Conservation (phyloP, 164 flowering plant genomes). For the Stephania yunnanensis region DNA sequence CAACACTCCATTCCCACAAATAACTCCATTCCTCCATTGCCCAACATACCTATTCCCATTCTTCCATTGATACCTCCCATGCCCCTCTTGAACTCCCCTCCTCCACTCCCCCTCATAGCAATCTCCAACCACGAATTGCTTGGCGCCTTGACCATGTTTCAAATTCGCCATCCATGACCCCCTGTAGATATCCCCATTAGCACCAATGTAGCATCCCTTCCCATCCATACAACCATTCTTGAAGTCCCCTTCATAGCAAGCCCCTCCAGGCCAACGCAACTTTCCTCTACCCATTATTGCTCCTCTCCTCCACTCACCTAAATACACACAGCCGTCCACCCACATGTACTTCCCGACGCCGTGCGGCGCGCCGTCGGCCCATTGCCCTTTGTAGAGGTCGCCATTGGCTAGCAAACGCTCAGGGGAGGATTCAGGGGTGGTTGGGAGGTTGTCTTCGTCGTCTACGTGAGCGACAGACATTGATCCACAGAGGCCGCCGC, state of each 20-base stretch:
- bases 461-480: conserved; percentile 43
- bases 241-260: conserved; percentile 82
- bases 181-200: conserved; percentile 46
- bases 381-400: conserved; percentile 75
- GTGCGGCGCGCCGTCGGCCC: conserved; percentile 68
- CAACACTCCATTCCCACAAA: conserved; percentile 52
- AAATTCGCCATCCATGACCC: conserved; percentile 77
- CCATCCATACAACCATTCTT: conserved; percentile 84
- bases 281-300: conserved; percentile 67
- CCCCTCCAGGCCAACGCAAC: conserved; percentile 92
- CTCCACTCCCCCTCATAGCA: conserved; percentile 78
- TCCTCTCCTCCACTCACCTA: conserved; percentile 79
- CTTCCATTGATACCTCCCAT: conserved; percentile 62
- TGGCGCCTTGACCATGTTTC: conserved; percentile 61
- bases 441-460: conserved; percentile 34
- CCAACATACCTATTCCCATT: conserved; percentile 52
- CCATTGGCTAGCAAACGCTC: conserved; percentile 73
- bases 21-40: conserved; percentile 63
- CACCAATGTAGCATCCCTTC: conserved; percentile 50
- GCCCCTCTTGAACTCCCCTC: conserved; percentile 60
- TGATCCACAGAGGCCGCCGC: conserved; percentile 52
- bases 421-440: conserved; percentile 32
- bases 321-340: conserved; percentile 92
- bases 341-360: conserved; percentile 83
- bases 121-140: conserved; percentile 54